Evolutionary conservation across 164 flowering plant genomes (phyloP), one percentile per base, ranked within the genome.

Genomic region (Hamamelis virginiana): DNA sequence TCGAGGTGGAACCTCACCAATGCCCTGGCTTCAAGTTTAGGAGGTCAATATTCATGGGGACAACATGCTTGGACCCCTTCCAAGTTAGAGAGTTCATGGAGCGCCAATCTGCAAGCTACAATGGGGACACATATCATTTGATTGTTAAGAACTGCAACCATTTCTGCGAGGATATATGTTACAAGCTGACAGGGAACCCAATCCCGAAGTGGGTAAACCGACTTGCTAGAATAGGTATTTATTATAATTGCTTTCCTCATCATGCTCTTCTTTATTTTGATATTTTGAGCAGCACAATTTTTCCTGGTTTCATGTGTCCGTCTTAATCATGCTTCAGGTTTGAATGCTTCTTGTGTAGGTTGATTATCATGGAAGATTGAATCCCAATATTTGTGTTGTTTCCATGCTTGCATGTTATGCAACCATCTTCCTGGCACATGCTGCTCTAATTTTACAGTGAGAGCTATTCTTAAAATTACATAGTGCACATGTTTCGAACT

Each of bases 181-280:
- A 75, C 80, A 81, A 74, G 80, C 70, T 89, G 65, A 84, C 94
- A 0, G 85, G 91, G 60, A 84, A 78, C 11, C 58, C 64, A 50
- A 85, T 87, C 15, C 94, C 91, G 8, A 83, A 78, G 64, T 89
- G 91, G 94, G 84, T 87, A 1, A 89, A 89, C 74, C 89, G 91
- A 14, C 85, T 87, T 2, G 91, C 91, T 25, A 80, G 80, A 72
- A 72, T 87, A 74, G 90, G 94, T 89, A 81, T 15, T 22, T 19
- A 14, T 28, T 45, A 18, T 56, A 9, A 19, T 19, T 19, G 59
- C 59, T 10, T 23, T 0, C n/a, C n/a, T n/a, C n/a, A n/a, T n/a
- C n/a, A n/a, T n/a, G n/a, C n/a, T n/a, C n/a, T n/a, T n/a, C n/a
- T n/a, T n/a, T n/a, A n/a, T n/a, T n/a, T n/a, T n/a, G n/a, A n/a